phyloP scores from a whole-genome alignment of 805 yeast genomes.

The Zygotorulaspora sp. region DNA sequence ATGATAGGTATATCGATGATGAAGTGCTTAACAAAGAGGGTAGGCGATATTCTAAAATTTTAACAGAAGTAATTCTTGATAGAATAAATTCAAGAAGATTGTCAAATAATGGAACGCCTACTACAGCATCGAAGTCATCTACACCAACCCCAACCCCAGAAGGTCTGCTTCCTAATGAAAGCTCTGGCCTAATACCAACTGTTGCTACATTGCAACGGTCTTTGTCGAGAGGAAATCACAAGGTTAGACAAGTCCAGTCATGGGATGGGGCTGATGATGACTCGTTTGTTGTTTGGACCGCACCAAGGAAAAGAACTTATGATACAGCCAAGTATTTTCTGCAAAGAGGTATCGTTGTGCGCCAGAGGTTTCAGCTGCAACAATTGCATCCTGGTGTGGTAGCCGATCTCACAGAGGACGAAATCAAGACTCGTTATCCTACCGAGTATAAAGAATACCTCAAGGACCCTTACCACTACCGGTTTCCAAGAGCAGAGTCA shows the following conservation, averaged over 20 bases:
- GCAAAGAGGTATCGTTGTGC: constrained; percentile 55
- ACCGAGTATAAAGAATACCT: constrained; percentile 60
- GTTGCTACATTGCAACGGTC: constrained; percentile 24
- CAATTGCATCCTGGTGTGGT: constrained; percentile 88
- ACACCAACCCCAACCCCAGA: constrained; percentile 11
- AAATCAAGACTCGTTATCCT: constrained; percentile 58
- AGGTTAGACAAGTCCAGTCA: constrained; percentile 37
- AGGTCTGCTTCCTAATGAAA: constrained; percentile 9
- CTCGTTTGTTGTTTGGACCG: constrained; percentile 88
- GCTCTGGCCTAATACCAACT: constrained; percentile 31
- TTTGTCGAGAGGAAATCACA: constrained; percentile 24
- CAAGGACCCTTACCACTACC: constrained; percentile 85
- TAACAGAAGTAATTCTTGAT: constrained; percentile 52
- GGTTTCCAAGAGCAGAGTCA: constrained; percentile 89
- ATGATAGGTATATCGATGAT: constrained; percentile 62
- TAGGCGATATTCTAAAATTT: constrained; percentile 54
- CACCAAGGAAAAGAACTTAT: constrained; percentile 77
- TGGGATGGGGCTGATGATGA: constrained; percentile 56
- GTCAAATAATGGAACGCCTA: constrained; percentile 12
- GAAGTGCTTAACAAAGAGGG: constrained; percentile 81
- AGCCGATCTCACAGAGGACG: constrained; percentile 60
- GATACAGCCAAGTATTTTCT: constrained; percentile 72
- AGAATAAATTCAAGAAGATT: constrained; percentile 31
- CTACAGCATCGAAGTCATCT: constrained; percentile 7
- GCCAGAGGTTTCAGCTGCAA: constrained; percentile 76